phyloP scores from a whole-genome alignment of 2,329 filamentous ascomycete species.

The Cladorrhinum sp. region DNA sequence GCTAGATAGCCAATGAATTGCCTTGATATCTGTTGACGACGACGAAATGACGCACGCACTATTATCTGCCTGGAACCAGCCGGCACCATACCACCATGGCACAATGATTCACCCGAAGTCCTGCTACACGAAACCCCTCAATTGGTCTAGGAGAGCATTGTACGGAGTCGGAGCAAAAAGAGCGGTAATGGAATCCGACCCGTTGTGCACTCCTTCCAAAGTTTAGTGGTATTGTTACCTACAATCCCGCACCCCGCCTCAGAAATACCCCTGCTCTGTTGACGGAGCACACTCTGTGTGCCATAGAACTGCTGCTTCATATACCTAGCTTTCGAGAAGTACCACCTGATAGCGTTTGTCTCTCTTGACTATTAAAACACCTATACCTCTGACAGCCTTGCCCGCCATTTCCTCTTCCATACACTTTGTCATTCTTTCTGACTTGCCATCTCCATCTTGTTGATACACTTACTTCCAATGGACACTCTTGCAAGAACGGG shows the following conservation, averaged over 20 bases:
- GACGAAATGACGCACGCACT: not conserved
- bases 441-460: not conserved
- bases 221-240: not conserved
- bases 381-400: too few species aligned
- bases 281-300: not conserved
- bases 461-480: not conserved
- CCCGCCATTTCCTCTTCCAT: too few species aligned
- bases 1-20: too few species aligned
- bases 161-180: slow-evolving; percentile 14
- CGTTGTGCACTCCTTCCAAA: not conserved
- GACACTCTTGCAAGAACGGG: slow-evolving; percentile 23
- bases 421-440: not conserved
- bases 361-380: too few species aligned
- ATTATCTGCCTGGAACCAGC: too few species aligned
- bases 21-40: not conserved
- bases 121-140: not conserved
- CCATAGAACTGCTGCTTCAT: not conserved
- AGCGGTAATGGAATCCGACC: not conserved
- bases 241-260: not conserved
- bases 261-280: not conserved
- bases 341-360: too few species aligned
- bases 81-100: not conserved
- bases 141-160: not conserved
- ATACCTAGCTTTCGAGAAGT: too few species aligned
- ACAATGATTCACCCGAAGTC: not conserved